Base-by-base conservation (phyloP, 2,329 filamentous ascomycete genomes). In the Trichoderma sp. region DNA sequence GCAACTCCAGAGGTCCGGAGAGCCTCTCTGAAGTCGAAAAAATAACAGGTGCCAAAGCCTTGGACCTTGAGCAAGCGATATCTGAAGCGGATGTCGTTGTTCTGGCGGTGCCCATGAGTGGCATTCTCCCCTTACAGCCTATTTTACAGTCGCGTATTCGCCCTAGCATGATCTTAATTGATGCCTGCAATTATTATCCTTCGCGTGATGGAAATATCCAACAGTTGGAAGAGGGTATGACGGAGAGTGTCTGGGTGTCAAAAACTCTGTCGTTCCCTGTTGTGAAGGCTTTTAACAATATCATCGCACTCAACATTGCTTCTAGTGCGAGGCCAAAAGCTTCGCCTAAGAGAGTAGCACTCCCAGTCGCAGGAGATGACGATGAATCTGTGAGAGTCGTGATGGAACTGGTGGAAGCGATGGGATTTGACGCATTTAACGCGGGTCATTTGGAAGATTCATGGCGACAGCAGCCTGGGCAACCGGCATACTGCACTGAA, bases 181-280 rank as follows among this genome's bases (percentile, higher is more conserved):
- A 60, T 43, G 57, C 57, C 37, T 60, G 57, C 57, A 60, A 60
- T 4, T 60, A 60, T 43, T 60, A 60, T 60, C 57, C 57, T 37
- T 13, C 57, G 16, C 35, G 35, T 19, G 57, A 43, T 43, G 57
- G 57, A 5, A 43, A 31, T 8, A 60, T 60, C 24, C 57, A 47
- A 35, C 14, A 19, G 35, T 7, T 60, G 1, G 57, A 60, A 4
- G 57, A 60, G 19, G 57, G 57, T 35, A 47, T 43, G 57, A 13
- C 10, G 14, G 57, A 60, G 57, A 60, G 57, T 60, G 57, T 60
- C 19, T 60, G 57, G 57, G 43, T 29, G 16, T 60, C 57, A 16
- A 31, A 60, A 13, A 31, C 24, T 4, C 11, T 60, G 5, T 29
- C 35, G 29, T 29, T 31, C 57, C 57, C 37, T 6, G 16, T 60